Percentiles rank a stretch among this genome's conserved stretches.
These are phyloP conservation scores for Crataegus laevigata DNA, from an alignment of 306 rosid species.

Conservation along the genomic window DNA sequence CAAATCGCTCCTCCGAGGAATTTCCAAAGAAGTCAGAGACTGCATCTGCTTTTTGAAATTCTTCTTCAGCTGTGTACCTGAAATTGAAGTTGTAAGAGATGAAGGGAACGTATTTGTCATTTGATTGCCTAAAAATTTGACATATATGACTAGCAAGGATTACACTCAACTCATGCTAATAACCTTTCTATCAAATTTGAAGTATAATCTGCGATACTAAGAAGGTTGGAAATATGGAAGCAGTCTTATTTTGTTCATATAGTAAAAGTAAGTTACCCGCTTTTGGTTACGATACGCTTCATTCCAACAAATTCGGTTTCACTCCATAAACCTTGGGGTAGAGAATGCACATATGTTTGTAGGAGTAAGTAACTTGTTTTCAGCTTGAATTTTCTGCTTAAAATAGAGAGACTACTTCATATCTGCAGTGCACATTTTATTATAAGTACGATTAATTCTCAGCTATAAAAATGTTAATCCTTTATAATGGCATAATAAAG, in stretches of 20 bases:
- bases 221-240: not conserved
- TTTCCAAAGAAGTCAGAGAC: too few relatives aligned
- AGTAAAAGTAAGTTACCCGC: constrained; percentile 47
- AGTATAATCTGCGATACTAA: not conserved
- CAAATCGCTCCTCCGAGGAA: too few relatives aligned
- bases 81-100: not conserved
- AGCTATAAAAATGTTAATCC: too few relatives aligned
- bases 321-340: constrained; percentile 68
- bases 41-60: too few relatives aligned
- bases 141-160: too few relatives aligned
- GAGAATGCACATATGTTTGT: too few relatives aligned
- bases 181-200: too few relatives aligned
- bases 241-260: not conserved
- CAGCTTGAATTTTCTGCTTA: not conserved
- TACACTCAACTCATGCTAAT: too few relatives aligned
- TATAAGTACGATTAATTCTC: not conserved
- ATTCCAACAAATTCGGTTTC: constrained; percentile 88
- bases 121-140: not conserved
- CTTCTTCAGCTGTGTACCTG: too few relatives aligned
- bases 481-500: not conserved
- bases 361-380: too few relatives aligned
- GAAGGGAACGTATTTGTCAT: not conserved
- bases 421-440: not conserved
- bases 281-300: constrained; percentile 83
- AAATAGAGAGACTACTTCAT: not conserved